Evolutionary conservation across 148 eudicot genomes (phyloP).

Genomic region (Silene latifolia): DNA sequence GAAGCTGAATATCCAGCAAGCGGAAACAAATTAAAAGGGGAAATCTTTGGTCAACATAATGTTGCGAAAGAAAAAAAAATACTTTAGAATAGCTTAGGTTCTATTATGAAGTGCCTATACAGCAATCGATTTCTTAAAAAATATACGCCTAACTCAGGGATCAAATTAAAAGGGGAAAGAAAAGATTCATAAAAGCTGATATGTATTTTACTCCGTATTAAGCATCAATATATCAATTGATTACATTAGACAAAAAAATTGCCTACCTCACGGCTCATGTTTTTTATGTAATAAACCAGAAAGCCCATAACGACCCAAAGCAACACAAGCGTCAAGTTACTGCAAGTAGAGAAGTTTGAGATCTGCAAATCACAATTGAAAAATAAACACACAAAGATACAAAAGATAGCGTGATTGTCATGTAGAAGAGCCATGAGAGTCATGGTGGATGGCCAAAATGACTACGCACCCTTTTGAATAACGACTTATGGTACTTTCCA

Average conservation of each 20-base stretch:
- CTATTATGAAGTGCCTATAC: background rate
- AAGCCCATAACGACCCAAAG: slow-evolving; percentile 81
- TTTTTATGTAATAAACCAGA: slow-evolving; percentile 70
- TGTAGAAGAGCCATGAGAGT: background rate
- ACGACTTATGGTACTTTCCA: slow-evolving; percentile 84
- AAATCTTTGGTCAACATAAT: too few species aligned
- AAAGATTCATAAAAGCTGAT: too few species aligned
- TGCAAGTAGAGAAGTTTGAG: slow-evolving; percentile 67
- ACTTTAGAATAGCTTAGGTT: too few species aligned
- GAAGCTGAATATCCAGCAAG: slow-evolving; percentile 36
- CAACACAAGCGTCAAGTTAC: slow-evolving; percentile 76
- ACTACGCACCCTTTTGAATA: slow-evolving; percentile 54
- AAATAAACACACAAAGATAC: background rate
- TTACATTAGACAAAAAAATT: background rate
- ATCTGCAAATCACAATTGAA: slow-evolving; percentile 40
- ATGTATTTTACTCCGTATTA: too few species aligned
- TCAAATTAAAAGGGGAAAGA: too few species aligned
- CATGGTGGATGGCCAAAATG: background rate
- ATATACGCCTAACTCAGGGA: too few species aligned
- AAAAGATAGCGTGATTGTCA: background rate
- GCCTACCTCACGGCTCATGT: slow-evolving; percentile 74
- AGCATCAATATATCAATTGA: too few species aligned
- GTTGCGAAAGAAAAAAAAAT: background rate
- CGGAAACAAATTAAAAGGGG: background rate
- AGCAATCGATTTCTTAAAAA: background rate